Base-by-base conservation (phyloP, 129 eudicot genomes). In the Pittosporum tobira region DNA sequence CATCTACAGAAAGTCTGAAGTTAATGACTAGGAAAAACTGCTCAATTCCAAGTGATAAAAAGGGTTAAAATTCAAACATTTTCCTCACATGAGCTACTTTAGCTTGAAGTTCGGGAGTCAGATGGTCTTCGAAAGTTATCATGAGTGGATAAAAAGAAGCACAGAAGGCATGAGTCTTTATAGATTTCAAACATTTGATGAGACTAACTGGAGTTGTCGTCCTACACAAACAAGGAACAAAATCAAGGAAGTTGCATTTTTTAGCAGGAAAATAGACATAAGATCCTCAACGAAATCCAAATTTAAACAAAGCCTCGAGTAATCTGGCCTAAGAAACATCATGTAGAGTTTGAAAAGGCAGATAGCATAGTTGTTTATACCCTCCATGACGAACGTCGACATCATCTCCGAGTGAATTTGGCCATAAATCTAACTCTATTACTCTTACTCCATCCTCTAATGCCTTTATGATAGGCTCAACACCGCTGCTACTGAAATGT, bases 351-450 rank as follows among this genome's bases (percentile, higher is more conserved):
- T n/a, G n/a, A n/a, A n/a, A n/a, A n/a, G n/a, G n/a, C n/a, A n/a
- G n/a, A n/a, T n/a, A n/a, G n/a, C n/a, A n/a, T n/a, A n/a, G n/a
- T n/a, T n/a, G n/a, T n/a, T n/a, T 58, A 25, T 77, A 88, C 94
- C 95, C 68, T 80, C 98, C 98, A 69, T 85, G 98, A 68, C 68
- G 79, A 78, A 89, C 97, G 47, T 80, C 73, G 7, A 85, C 83
- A 48, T 73, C 82, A 67, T 76, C 82, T 59, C 72, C 86, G 95
- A 75, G 74, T 23, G 95, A 75, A 71, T 82, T 80, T 31, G 95
- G 95, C 95, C 98, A 90, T 56, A 90, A 67, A 78, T 90, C 98
- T 36, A 90, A 79, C 66, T 90, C 95, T 42, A 86, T 86, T n/a
- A 80, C 98, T 61, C 98, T 63, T 6, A 85, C 95, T 20, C 98